A percentile compares a stretch with the other conserved stretches of the same genome.
Evolutionary conservation across 495 filamentous ascomycete species (phyloP).

Genomic region (Rusavskia elegans): DNA sequence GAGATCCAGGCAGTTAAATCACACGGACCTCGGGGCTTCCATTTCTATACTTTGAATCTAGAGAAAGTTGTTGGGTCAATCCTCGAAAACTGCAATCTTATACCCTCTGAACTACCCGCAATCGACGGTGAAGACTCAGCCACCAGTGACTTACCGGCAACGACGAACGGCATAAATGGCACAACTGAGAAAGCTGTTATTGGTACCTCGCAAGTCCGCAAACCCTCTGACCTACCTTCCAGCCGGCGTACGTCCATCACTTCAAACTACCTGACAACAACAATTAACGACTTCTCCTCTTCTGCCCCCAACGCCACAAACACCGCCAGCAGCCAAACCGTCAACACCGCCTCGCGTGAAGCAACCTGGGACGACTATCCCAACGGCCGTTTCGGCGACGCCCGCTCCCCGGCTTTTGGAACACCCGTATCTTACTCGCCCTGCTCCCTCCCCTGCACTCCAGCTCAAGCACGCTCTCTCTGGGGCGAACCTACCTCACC

Average conservation of each 20-base stretch:
- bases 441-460: conserved; percentile 70
- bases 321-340: conserved; percentile 40
- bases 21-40: conserved; percentile 59
- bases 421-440: conserved; percentile 27
- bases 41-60: conserved; percentile 94
- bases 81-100: conserved; percentile 69
- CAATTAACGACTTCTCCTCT: conserved; percentile 26
- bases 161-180: conserved; percentile 12
- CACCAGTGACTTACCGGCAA: conserved; percentile 29
- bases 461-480: conserved; percentile 57
- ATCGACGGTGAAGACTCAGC: conserved; percentile 19
- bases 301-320: conserved; percentile 25
- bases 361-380: conserved; percentile 99
- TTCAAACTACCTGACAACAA: conserved; percentile 53
- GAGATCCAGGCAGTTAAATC: conserved; percentile 47
- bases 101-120: conserved; percentile 35
- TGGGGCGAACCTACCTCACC: conserved; percentile 63
- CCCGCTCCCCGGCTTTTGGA: conserved; percentile 76
- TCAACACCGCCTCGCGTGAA: conserved; percentile 79
- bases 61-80: conserved; percentile 94
- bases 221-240: conserved; percentile 11
- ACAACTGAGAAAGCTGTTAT: conserved; percentile 19
- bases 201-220: conserved; percentile 14
- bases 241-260: conserved; percentile 35
- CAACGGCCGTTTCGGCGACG: conserved; percentile 93